Percentiles rank a stretch among this genome's conserved stretches.
These are phyloP conservation scores for Populus hybrid DNA, from an alignment of 441 rosid species.

Conservation along the genomic window DNA sequence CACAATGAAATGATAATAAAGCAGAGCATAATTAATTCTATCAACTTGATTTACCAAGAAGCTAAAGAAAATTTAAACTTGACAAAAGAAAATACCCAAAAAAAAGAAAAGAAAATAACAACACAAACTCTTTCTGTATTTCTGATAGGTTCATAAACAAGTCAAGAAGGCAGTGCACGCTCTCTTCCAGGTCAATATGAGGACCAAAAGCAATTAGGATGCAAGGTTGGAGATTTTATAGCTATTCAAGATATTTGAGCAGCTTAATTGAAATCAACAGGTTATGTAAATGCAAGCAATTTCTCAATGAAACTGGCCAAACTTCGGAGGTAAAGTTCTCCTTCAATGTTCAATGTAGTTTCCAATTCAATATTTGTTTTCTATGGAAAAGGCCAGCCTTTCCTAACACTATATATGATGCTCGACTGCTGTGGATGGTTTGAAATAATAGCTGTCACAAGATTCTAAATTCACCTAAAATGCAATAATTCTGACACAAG, in stretches of 20 bases:
- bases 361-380: neutral
- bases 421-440: neutral
- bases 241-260: neutral
- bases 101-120: neutral
- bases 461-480: constrained; percentile 2
- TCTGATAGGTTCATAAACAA: neutral
- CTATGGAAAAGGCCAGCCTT: too few relatives aligned
- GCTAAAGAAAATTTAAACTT: neutral
- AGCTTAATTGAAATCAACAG: neutral
- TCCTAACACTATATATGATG: neutral
- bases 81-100: neutral
- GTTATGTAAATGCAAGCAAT: too few relatives aligned
- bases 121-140: neutral
- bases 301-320: too few relatives aligned
- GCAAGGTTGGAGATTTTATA: neutral
- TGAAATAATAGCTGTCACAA: constrained; percentile 6
- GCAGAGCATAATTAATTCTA: too few relatives aligned
- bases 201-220: neutral
- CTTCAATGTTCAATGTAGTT: neutral
- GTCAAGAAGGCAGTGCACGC: neutral
- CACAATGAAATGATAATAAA: too few relatives aligned
- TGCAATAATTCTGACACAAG: constrained; percentile 7
- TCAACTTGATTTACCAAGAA: too few relatives aligned
- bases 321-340: neutral
- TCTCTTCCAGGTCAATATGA: neutral